phyloP scores from a whole-genome alignment of 192 early-diverging fungal genomes.

The Paraglomus brasilianum region DNA sequence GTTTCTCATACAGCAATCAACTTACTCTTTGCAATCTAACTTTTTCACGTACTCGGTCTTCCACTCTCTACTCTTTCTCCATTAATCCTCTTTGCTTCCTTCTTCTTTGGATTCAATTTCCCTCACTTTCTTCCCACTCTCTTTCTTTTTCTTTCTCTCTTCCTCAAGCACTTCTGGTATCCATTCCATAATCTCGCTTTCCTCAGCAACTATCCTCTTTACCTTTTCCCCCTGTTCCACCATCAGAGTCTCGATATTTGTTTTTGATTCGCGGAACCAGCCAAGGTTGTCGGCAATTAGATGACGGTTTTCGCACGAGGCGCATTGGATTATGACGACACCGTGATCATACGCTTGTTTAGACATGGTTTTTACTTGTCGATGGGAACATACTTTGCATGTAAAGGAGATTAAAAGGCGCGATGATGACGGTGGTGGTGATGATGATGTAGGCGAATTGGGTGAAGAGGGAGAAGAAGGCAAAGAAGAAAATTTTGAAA shows the following conservation, averaged over 20 bases:
- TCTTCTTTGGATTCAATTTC: background rate
- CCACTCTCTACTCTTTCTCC: no score
- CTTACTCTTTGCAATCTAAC: no score
- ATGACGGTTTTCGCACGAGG: slow-evolving; percentile 86
- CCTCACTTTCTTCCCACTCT: slow-evolving; percentile 24
- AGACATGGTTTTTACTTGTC: slow-evolving; percentile 88
- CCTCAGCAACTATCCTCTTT: slow-evolving; percentile 40
- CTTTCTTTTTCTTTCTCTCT: slow-evolving; percentile 43
- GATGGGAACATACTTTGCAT: slow-evolving; percentile 88
- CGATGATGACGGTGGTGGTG: no score
- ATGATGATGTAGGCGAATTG: no score
- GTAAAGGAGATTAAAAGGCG: slow-evolving; percentile 87
- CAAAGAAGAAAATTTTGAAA: no score
- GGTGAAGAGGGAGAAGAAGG: no score
- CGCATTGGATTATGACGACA: slow-evolving; percentile 93
- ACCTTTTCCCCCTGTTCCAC: slow-evolving; percentile 66
- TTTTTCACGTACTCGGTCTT: no score
- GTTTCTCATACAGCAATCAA: no score
- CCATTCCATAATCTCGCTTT: slow-evolving; percentile 51
- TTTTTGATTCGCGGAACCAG: slow-evolving; percentile 77
- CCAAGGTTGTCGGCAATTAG: slow-evolving; percentile 97
- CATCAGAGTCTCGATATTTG: slow-evolving; percentile 83
- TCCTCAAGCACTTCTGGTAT: slow-evolving; percentile 49
- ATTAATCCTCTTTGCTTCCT: no score
- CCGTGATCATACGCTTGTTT: slow-evolving; percentile 87